These are phyloP conservation scores for Arthroderma sp. DNA, from an alignment of 2,329 filamentous ascomycete species.

Conservation along the genomic window DNA sequence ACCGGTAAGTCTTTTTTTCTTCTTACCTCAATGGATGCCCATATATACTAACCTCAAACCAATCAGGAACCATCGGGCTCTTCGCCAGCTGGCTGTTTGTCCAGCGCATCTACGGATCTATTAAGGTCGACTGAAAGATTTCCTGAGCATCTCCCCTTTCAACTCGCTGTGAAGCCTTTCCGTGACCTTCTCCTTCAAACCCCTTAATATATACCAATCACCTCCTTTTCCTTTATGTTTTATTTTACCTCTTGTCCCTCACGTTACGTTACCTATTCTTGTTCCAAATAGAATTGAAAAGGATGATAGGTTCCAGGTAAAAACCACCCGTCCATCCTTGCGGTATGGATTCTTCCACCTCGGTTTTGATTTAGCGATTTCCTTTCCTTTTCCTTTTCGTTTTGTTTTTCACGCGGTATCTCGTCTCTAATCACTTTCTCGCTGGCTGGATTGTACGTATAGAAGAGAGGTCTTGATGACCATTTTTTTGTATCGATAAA, in stretches of 20 bases:
- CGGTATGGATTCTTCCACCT: too few relatives aligned
- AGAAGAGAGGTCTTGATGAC: too few relatives aligned
- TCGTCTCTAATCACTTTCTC: too few relatives aligned
- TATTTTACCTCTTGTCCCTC: background rate
- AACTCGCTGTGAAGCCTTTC: background rate
- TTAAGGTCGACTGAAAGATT: constrained; percentile 72
- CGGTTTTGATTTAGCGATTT: too few relatives aligned
- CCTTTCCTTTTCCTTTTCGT: too few relatives aligned
- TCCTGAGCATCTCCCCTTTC: background rate
- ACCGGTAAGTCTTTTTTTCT: constrained; percentile 54
- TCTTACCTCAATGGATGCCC: constrained; percentile 2
- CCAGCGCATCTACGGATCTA: constrained; percentile 86
- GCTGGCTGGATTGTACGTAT: too few relatives aligned
- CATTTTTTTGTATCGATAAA: too few relatives aligned
- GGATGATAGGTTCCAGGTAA: background rate
- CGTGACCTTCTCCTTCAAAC: background rate
- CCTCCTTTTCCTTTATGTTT: background rate
- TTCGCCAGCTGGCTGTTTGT: constrained; percentile 92
- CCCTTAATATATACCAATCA: background rate
- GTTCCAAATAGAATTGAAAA: background rate
- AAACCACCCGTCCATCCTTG: too few relatives aligned
- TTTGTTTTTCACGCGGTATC: too few relatives aligned
- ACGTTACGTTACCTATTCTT: background rate
- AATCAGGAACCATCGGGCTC: constrained; percentile 79
- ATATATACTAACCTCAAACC: constrained; percentile 9